Base-by-base conservation (phyloP, 352 stramenopile species). In the Phytophthora gonapodyides region DNA sequence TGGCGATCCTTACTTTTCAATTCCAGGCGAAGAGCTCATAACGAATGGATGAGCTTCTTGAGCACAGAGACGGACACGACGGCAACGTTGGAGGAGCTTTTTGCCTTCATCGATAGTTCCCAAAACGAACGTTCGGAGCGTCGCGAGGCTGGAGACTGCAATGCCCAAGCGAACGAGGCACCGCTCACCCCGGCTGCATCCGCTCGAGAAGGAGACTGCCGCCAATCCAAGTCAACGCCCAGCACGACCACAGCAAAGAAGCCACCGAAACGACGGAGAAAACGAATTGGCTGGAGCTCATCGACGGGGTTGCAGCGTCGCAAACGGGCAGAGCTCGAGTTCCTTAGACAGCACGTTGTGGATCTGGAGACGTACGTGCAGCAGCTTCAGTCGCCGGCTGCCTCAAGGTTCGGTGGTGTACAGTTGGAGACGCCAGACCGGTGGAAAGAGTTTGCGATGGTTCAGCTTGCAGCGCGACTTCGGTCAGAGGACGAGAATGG, bases 401-500 rank as follows among this genome's bases (percentile, higher is more conserved):
- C 4, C 3, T 2, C 21, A 7, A 3, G 16, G 12, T 27, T 52
- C 9, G 12, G 12, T n/a, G 12, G 7, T 2, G 15, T 38, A 1
- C 50, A 35, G 27, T 12, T n/a, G 8, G 30, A 54, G 11, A 33
- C 17, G 13, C 6, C n/a, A 19, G 34, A 5, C 17, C 2, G 17
- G 30, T 58, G 50, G 62, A 68, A 66, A 43, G 53, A 69, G 7
- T 2, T 58, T 3, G 67, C 61, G 9, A 45, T 33, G 17, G 16
- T 15, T 11, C 43, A 75, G 53, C 53, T 57, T 10, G 21, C 15
- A 10, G 19, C 65, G 21, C 67, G 64, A 10, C 43, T 61, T 27
- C 47, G 46, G 3, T 57, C 60, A 5, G 64, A 76, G 31, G 38
- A 65, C 15, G 59, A 56, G 3, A 76, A 76, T 38, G 54, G 64